Evolutionary conservation across 1,284 basidiomycete species (phyloP).

Genomic region (Naganishia sp.): DNA sequence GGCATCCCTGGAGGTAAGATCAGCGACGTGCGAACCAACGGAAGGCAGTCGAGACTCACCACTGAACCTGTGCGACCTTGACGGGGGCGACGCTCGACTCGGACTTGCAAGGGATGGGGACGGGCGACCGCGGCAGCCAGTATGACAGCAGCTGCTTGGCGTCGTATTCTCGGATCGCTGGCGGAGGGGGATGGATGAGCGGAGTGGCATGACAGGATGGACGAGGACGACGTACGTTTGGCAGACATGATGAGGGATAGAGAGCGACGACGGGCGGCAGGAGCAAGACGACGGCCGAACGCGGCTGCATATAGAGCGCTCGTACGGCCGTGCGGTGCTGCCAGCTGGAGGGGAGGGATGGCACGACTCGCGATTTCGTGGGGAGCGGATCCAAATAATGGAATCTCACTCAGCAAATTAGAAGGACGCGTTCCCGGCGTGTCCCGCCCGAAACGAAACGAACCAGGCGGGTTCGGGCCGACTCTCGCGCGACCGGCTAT

Average conservation of each 20-base stretch:
- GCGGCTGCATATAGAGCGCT: neutral
- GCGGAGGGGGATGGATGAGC: neutral
- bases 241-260: slow-evolving; percentile 48
- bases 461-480: too few species aligned
- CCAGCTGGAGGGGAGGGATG: neutral
- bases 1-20: slow-evolving; percentile 67
- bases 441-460: too few species aligned
- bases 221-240: slow-evolving; percentile 47
- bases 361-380: neutral
- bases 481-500: too few species aligned
- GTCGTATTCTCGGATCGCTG: slow-evolving; percentile 90
- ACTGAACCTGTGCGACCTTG: slow-evolving; percentile 55
- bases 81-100: slow-evolving; percentile 52
- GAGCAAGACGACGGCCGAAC: too few species aligned
- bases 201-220: neutral
- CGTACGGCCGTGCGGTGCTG: neutral
- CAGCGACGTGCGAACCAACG: neutral
- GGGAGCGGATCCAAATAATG: slow-evolving; percentile 8
- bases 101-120: slow-evolving; percentile 54
- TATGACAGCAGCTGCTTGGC: slow-evolving; percentile 91
- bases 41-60: slow-evolving; percentile 39
- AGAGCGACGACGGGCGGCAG: too few species aligned
- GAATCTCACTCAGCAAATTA: too few species aligned
- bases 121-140: slow-evolving; percentile 84
- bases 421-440: too few species aligned